Conservation (phyloP, 768 basidiomycete species). For the Rhizopogon vinicolor region DNA sequence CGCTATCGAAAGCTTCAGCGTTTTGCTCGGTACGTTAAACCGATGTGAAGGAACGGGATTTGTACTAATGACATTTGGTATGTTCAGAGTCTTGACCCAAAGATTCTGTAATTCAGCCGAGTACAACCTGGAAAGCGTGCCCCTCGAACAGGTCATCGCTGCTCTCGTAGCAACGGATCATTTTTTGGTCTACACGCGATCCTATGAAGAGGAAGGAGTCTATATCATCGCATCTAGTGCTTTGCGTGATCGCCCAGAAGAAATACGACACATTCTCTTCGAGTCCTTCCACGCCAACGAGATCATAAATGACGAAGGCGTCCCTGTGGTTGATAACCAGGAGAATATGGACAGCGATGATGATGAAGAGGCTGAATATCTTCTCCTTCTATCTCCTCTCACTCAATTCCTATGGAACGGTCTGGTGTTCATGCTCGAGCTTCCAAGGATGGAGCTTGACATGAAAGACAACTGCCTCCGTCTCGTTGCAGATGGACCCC, state of each 20-base stretch:
- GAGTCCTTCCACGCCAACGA: slow-evolving; percentile 83
- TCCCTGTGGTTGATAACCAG: slow-evolving; percentile 35
- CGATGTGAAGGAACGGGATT: not conserved
- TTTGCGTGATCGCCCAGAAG: slow-evolving; percentile 70
- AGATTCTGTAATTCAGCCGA: slow-evolving; percentile 93
- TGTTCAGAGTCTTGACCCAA: slow-evolving; percentile 62
- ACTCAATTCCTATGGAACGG: slow-evolving; percentile 92
- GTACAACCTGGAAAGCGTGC: slow-evolving; percentile 71
- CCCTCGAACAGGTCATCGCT: slow-evolving; percentile 76
- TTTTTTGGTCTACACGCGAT: slow-evolving; percentile 88
- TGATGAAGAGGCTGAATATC: slow-evolving; percentile 62
- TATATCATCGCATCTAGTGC: slow-evolving; percentile 84
- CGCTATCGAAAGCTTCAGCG: slow-evolving; percentile 93
- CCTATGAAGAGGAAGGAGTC: slow-evolving; percentile 83
- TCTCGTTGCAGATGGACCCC: slow-evolving; percentile 86
- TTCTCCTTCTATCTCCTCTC: slow-evolving; percentile 83
- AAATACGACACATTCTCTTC: slow-evolving; percentile 74
- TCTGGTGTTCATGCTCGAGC: slow-evolving; percentile 69
- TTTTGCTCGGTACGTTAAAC: slow-evolving; percentile 64
- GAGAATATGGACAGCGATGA: slow-evolving; percentile 45
- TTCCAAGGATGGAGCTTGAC: slow-evolving; percentile 77
- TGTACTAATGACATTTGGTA: slow-evolving; percentile 2
- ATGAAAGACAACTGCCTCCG: slow-evolving; percentile 87
- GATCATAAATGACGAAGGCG: slow-evolving; percentile 48
- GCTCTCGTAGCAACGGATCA: slow-evolving; percentile 81